phyloP scores from a whole-genome alignment of 257 asterid species.

The Solanum dulcamara region DNA sequence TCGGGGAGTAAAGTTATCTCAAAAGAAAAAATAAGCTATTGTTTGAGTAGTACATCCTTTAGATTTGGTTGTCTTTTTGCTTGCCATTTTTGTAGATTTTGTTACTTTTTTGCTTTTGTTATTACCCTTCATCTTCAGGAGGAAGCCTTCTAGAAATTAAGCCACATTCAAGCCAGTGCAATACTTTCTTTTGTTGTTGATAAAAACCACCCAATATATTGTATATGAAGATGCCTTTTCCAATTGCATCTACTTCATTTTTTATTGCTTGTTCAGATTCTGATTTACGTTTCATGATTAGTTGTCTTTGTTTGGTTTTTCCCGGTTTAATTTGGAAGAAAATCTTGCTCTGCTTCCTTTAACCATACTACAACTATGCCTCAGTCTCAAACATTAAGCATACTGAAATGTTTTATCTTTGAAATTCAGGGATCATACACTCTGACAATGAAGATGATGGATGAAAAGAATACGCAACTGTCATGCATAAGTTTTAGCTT shows the following conservation, averaged over 20 bases:
- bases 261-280: neutral
- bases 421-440: conserved; percentile 58
- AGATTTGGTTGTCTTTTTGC: neutral
- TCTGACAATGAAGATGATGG: conserved; percentile 49
- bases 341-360: neutral
- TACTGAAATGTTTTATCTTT: neutral
- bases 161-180: neutral
- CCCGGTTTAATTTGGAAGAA: neutral
- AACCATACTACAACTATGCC: neutral
- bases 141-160: neutral
- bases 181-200: neutral
- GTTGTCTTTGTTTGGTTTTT: neutral
- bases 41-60: neutral
- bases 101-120: neutral
- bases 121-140: neutral
- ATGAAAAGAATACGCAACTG: conserved; percentile 29
- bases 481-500: conserved; percentile 68
- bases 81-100: neutral
- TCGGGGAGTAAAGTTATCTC: neutral
- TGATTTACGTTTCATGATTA: neutral
- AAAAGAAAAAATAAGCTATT: neutral
- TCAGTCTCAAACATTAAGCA: neutral
- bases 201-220: neutral
- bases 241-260: neutral
- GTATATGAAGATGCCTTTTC: neutral